phyloP scores from a whole-genome alignment of 139 green algal genomes.

The Chlorella ohadii region DNA sequence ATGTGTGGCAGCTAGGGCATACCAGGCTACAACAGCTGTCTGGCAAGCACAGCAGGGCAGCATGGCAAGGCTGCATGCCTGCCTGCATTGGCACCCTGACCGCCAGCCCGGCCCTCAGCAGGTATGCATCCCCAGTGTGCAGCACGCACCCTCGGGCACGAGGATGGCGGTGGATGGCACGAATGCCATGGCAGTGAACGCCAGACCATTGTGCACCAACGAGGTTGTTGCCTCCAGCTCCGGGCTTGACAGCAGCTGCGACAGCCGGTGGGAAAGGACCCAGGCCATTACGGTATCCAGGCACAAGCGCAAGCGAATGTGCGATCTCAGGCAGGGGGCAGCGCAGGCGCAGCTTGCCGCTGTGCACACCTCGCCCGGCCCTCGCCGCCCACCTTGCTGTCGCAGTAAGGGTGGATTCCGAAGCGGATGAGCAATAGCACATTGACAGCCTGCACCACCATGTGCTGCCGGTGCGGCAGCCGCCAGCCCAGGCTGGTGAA shows the following conservation, averaged over 20 bases:
- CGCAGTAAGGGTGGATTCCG: background rate
- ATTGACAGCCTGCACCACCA: constrained; percentile 5
- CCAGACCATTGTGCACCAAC: background rate
- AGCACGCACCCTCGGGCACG: background rate
- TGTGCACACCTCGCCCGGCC: background rate
- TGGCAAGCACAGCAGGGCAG: too few relatives aligned
- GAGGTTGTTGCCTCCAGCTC: background rate
- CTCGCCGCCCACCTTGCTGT: background rate
- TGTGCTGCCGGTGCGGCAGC: constrained; percentile 1
- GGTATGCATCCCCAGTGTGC: too few relatives aligned
- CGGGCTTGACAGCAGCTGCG: background rate
- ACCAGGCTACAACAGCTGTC: too few relatives aligned
- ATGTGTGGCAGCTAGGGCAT: too few relatives aligned
- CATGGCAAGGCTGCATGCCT: too few relatives aligned
- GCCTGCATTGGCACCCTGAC: too few relatives aligned
- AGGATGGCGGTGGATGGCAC: background rate
- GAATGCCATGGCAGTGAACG: background rate
- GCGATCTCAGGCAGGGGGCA: too few relatives aligned
- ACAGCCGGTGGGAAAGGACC: background rate
- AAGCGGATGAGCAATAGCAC: background rate
- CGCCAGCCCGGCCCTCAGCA: too few relatives aligned
- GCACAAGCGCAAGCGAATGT: too few relatives aligned
- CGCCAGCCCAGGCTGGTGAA: constrained; percentile 6
- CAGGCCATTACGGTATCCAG: too few relatives aligned
- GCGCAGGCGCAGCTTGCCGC: too few relatives aligned